These are phyloP conservation scores for Pachysolen tannophilus DNA, from an alignment of 805 yeast species.

Conservation along the genomic window DNA sequence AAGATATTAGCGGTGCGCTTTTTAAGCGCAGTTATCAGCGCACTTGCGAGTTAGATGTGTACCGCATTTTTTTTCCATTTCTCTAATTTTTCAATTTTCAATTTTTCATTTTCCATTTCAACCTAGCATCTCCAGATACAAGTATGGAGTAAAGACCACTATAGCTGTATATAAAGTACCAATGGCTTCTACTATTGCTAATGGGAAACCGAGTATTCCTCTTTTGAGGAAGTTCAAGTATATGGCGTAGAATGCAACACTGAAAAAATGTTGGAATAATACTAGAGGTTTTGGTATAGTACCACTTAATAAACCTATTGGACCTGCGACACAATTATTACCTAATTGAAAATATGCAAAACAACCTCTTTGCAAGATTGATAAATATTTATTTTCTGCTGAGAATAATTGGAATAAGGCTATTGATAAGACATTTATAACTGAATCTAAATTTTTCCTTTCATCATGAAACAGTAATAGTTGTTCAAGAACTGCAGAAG, in stretches of 20 bases:
- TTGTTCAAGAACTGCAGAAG: slow-evolving; percentile 45
- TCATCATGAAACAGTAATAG: slow-evolving; percentile 64
- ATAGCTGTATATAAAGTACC: slow-evolving; percentile 68
- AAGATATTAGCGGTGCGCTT: no score
- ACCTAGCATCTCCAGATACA: slow-evolving; percentile 26
- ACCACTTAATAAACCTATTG: slow-evolving; percentile 80
- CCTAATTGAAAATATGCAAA: slow-evolving; percentile 80
- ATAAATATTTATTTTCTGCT: slow-evolving; percentile 63
- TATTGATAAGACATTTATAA: slow-evolving; percentile 81
- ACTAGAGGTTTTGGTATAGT: slow-evolving; percentile 65
- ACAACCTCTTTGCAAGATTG: slow-evolving; percentile 79
- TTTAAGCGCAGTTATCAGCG: no score
- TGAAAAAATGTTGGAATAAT: slow-evolving; percentile 78
- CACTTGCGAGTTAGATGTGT: no score
- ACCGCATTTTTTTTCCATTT: no score
- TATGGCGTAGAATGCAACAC: slow-evolving; percentile 83
- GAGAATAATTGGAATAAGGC: slow-evolving; percentile 89
- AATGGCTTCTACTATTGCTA: slow-evolving; percentile 64
- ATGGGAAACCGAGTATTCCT: slow-evolving; percentile 61
- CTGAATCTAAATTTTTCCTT: slow-evolving; percentile 74
- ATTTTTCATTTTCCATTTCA: slow-evolving; percentile 4
- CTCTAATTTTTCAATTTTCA: no score
- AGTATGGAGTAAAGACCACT: slow-evolving; percentile 71
- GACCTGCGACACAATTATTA: slow-evolving; percentile 70
- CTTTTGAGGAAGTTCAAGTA: slow-evolving; percentile 55